Base-by-base conservation (phyloP, 148 eudicot genomes). In the Rhododendron henanense region DNA sequence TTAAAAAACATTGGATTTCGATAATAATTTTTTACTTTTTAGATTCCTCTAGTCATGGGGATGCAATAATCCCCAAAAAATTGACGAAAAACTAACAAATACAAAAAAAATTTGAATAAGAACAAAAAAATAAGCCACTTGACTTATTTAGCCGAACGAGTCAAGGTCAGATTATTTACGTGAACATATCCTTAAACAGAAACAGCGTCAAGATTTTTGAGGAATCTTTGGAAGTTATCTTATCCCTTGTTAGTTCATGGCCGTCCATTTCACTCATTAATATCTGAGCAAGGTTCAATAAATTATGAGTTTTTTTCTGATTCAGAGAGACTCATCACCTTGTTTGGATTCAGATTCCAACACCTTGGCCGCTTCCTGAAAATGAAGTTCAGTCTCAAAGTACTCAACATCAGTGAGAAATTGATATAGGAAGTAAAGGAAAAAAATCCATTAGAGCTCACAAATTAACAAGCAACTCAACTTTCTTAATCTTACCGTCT, bases 311-410 rank as follows among this genome's bases (percentile, higher is more conserved):
- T 67, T 74, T 33, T 33, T 74, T 69, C 75, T 28, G 39, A 74
- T 74, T 74, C 50, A 41, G 45, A 78, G 28, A 71, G 35, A 39
- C 89, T 87, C 87, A 90, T 88, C 91, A 81, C 74, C 84, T 79
- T 83, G 86, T 84, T 88, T 88, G 21, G 85, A 19, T 55, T 88
- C 90, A 5, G 91, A 82, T 74, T 86, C 88, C 84, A 80, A 67
- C 69, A 55, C 57, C 74, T 84, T 44, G n/a, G 81, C 87, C 15
- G 86, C 85, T 65, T 88, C 89, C 92, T 90, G 89, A 83, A 90
- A 90, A 78, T 15, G 48, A 77, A 69, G 39, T 59, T 65, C 47
- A 44, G 44, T 45, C 16, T 55, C 81, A 74, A 37, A 85, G 6
- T 55, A 15, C 81, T 83, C 48, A 16, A 75, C 65, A 33, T 44